phyloP scores from a whole-genome alignment of 768 basidiomycete genomes.

The Lactifluus volemus region DNA sequence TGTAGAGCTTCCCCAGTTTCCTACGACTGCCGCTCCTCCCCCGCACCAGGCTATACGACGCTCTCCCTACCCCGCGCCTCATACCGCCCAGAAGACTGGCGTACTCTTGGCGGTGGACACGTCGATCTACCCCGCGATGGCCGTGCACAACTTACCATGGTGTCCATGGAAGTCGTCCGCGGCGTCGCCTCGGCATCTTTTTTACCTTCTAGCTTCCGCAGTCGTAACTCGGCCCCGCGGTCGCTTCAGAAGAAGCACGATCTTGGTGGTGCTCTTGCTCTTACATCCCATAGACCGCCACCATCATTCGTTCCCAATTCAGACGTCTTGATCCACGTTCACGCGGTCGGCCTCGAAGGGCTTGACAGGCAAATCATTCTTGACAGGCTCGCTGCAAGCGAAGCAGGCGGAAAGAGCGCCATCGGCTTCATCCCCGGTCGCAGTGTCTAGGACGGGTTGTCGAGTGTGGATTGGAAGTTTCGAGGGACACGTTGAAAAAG shows the following conservation, averaged over 20 bases:
- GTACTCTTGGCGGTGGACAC: constrained; percentile 35
- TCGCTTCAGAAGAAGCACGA: constrained; percentile 9
- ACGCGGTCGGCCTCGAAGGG: constrained; percentile 78
- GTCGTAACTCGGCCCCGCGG: constrained; percentile 8
- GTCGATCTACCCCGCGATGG: constrained; percentile 71
- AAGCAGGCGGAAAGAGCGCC: constrained; percentile 20
- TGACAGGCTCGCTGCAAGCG: constrained; percentile 28
- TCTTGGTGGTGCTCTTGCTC: constrained; percentile 23
- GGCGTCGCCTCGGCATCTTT: constrained; percentile 30
- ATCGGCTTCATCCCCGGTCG: constrained; percentile 77
- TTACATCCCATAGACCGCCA: constrained; percentile 38
- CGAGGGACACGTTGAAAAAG: constrained; percentile 46
- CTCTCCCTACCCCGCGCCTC: constrained; percentile 39
- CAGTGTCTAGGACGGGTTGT: constrained; percentile 79
- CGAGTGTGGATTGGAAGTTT: constrained; percentile 76
- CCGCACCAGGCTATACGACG: constrained; percentile 30
- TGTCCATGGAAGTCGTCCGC: constrained; percentile 68
- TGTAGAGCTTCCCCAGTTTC: constrained; percentile 28
- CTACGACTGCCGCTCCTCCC: constrained; percentile 17
- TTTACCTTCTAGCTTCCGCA: neutral
- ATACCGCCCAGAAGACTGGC: constrained; percentile 31
- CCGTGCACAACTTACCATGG: constrained; percentile 83
- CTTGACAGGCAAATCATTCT: constrained; percentile 62
- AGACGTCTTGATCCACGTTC: constrained; percentile 78
- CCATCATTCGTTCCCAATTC: constrained; percentile 62